Evolutionary conservation across 768 basidiomycete species (phyloP).

Genomic region (Naganishia vaughanmartiniae): DNA sequence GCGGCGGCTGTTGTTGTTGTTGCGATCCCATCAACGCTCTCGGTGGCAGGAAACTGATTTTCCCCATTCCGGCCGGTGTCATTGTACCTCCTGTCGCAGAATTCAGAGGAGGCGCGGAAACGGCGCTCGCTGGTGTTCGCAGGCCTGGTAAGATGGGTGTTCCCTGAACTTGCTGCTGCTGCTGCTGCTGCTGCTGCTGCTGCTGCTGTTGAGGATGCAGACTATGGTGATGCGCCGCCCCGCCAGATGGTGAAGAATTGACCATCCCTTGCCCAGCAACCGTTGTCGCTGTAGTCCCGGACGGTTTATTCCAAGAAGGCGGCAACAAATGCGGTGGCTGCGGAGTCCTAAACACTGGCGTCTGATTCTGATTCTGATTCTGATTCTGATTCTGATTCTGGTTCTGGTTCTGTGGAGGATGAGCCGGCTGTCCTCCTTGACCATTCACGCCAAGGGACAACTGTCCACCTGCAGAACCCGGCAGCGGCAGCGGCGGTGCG

Average conservation of each 20-base stretch:
- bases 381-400: not conserved
- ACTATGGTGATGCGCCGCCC: not conserved
- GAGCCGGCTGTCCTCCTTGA: not conserved
- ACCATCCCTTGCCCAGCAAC: not conserved
- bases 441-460: no score
- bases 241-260: not conserved
- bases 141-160: not conserved
- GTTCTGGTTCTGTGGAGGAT: not conserved
- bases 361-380: not conserved
- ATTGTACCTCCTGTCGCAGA: not conserved
- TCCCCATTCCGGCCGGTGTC: not conserved
- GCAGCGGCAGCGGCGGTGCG: not conserved
- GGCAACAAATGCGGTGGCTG: not conserved
- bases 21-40: not conserved
- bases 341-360: not conserved
- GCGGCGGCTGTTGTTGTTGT: not conserved
- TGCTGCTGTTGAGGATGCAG: not conserved
- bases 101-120: not conserved
- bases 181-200: not conserved
- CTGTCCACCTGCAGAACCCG: not conserved
- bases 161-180: not conserved
- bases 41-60: not conserved
- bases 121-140: not conserved
- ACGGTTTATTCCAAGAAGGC: slow-evolving; percentile 13
- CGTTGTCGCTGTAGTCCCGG: not conserved